Conservation (phyloP, 1,284 basidiomycete species). For the Cutaneotrichosporon sp. region DNA sequence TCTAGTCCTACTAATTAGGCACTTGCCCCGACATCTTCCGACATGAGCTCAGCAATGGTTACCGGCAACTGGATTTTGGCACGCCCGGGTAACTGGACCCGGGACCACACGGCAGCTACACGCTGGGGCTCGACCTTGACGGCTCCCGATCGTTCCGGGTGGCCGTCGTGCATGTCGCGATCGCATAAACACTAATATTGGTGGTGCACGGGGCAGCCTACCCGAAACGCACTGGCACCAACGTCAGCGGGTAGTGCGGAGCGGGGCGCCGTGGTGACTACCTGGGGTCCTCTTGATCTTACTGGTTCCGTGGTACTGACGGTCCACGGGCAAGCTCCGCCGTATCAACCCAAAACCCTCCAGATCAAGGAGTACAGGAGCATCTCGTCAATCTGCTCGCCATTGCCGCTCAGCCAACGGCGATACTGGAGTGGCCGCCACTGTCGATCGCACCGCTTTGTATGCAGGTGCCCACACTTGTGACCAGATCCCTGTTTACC, state of each 20-base stretch:
- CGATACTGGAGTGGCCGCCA: background rate
- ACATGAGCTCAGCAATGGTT: background rate
- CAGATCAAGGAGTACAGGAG: background rate
- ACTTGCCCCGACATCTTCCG: background rate
- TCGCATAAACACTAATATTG: background rate
- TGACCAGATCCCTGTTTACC: background rate
- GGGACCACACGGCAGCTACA: background rate
- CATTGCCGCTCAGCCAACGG: background rate
- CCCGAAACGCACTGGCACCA: background rate
- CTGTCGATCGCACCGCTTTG: background rate
- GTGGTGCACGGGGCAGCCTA: background rate
- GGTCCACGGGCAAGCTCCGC: constrained; percentile 10
- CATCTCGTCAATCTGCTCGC: background rate
- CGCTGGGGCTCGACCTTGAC: background rate
- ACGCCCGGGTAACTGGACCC: background rate
- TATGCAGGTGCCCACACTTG: background rate
- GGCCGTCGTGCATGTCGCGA: background rate
- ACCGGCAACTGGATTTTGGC: background rate
- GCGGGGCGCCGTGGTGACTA: constrained; percentile 12
- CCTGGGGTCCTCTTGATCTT: background rate
- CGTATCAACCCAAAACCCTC: background rate
- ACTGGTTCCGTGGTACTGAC: constrained; percentile 7
- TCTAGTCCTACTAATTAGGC: background rate
- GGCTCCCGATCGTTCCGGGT: background rate
- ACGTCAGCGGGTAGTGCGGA: background rate